Base-by-base conservation (phyloP, 2,329 filamentous ascomycete species). In the Sporothrix globosa region DNA sequence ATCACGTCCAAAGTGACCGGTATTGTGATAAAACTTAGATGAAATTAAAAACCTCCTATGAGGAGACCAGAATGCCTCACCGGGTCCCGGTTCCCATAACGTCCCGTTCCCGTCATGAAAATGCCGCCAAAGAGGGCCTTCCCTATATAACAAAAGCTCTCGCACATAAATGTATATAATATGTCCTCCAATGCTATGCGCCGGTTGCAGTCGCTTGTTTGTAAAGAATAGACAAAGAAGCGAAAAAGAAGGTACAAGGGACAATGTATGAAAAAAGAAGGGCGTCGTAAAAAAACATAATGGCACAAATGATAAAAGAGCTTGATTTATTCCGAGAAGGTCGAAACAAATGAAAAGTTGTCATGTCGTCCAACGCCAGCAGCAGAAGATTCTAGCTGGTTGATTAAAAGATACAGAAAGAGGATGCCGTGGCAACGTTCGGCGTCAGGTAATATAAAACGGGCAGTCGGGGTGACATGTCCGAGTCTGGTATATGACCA, bases 171-270 rank as follows among this genome's bases (percentile, higher is more conserved):
- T 70, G 68, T 70, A 71, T 71, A 72, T 70, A 70, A 69, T 72
- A 71, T 69, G 69, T 70, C 65, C 56, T 70, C 58, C 71, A 30
- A 70, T 73, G 73, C 71, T 70, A 71, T 73, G 71, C 73, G 73
- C 73, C 71, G 50, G 56, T 63, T 68, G 39, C 41, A 50, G 65
- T 44, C 53, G 70, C 54, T 46, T 14, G 53, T 30, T 30, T 30
- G 21, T 44, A 27, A 27, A 53, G n/a, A 71, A 69, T 24, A 66
- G 27, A 61, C 44, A 68, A 68, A 50, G 44, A 44, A 39, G 13
- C 9, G 24, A 69, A 65, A 60, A 60, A 44, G 39, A 63, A 69
- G 24, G 19, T 17, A 52, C 46, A 61, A 46, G 46, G 24, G 41
- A 44, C 48, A 63, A 39, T 52, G 65, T 53, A 34, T 39, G 24